A percentile compares a stretch with the other conserved stretches of the same genome.
phyloP scores from a whole-genome alignment of 2,329 filamentous ascomycete species.

The Beauveria scarabaeidicola region DNA sequence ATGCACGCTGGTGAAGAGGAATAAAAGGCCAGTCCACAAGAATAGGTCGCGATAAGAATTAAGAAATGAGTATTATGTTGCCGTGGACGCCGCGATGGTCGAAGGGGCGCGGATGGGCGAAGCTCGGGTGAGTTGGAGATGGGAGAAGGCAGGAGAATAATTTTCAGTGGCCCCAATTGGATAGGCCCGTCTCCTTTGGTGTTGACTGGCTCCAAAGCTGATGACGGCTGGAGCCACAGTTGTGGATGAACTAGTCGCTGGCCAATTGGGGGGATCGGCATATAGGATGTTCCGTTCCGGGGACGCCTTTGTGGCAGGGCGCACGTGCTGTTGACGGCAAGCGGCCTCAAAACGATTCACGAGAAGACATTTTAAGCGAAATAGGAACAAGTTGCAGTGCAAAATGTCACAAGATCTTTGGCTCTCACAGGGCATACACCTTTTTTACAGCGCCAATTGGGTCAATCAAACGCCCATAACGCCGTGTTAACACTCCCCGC shows the following conservation, averaged over 20 bases:
- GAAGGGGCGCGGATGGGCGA: slow-evolving; percentile 11
- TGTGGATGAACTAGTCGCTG: background rate
- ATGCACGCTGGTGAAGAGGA: slow-evolving; percentile 7
- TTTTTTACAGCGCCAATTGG: background rate
- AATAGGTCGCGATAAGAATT: slow-evolving; percentile 13
- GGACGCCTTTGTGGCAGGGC: background rate
- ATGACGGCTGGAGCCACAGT: slow-evolving; percentile 7
- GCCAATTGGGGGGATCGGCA: background rate
- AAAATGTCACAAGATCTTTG: too few relatives aligned
- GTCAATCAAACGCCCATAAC: background rate
- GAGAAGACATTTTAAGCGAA: too few relatives aligned
- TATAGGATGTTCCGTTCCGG: slow-evolving; percentile 7
- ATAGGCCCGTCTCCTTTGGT: background rate
- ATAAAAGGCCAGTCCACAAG: slow-evolving; percentile 14
- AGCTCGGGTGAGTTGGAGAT: slow-evolving; percentile 14
- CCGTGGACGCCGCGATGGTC: slow-evolving; percentile 11
- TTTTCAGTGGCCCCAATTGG: slow-evolving; percentile 15
- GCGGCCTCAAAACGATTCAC: background rate
- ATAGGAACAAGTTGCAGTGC: too few relatives aligned
- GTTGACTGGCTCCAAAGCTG: slow-evolving; percentile 2
- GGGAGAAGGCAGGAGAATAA: slow-evolving; percentile 18
- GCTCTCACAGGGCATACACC: too few relatives aligned
- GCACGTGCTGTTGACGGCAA: background rate
- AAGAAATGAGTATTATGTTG: slow-evolving; percentile 10
- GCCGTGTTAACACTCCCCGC: background rate